Percentiles rank a stretch among this genome's conserved stretches.
phyloP scores from a whole-genome alignment of 1,284 basidiomycete genomes.

The Lignosus rhinocerotis region DNA sequence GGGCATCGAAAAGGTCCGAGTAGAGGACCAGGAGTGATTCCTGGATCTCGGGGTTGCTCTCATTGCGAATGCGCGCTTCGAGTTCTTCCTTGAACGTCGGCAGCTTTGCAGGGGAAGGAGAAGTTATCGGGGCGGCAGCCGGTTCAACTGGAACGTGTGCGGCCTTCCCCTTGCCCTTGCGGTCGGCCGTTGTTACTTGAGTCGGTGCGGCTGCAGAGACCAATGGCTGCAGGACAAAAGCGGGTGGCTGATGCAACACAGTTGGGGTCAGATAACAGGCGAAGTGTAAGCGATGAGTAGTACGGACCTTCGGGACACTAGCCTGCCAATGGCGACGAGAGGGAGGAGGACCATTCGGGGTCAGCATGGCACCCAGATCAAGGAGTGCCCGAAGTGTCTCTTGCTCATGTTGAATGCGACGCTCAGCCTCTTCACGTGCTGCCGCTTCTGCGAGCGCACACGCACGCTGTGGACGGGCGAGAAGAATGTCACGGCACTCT shows the following conservation, averaged over 20 bases:
- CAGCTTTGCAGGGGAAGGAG: not conserved
- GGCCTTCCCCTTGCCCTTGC: constrained; percentile 24
- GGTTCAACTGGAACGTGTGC: not conserved
- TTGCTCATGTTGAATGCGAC: not conserved
- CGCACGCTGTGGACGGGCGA: constrained; percentile 15
- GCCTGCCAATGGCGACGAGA: not conserved
- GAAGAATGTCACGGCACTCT: constrained; percentile 12
- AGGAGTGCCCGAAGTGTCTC: constrained; percentile 9
- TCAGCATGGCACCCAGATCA: not conserved
- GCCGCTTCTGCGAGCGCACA: constrained; percentile 14
- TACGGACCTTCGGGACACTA: constrained; percentile 5
- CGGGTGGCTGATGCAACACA: not conserved
- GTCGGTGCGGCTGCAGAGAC: not conserved
- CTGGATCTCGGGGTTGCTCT: constrained; percentile 18
- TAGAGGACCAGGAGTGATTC: constrained; percentile 20
- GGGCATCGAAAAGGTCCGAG: constrained; percentile 13
- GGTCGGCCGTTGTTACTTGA: not conserved
- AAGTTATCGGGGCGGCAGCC: not conserved
- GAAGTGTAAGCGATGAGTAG: not conserved
- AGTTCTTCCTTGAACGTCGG: constrained; percentile 20
- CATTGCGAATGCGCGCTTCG: constrained; percentile 15
- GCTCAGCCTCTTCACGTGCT: constrained; percentile 13
- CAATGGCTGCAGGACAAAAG: not conserved
- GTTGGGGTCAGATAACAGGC: not conserved
- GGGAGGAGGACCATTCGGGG: not conserved